Percentiles rank a stretch among this genome's conserved stretches.
Evolutionary conservation across 2,329 filamentous ascomycete species (phyloP).

Genomic region (Aspergillus novoparasiticus): DNA sequence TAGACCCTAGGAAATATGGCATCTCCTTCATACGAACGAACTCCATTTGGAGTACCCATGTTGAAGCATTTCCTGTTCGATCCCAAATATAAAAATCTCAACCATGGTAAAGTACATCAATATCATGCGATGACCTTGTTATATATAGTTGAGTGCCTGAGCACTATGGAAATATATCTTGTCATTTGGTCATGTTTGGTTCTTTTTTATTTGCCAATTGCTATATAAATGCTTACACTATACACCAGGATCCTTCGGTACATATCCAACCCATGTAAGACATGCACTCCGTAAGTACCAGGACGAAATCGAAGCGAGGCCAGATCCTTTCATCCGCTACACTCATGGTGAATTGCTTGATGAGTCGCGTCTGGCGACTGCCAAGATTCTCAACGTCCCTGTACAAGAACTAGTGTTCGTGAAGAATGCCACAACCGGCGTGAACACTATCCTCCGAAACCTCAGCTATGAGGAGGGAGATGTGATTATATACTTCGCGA

Average conservation of each 20-base stretch:
- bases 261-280: neutral
- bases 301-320: constrained; percentile 1
- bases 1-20: neutral
- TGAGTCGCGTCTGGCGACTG: neutral
- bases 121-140: neutral
- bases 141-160: neutral
- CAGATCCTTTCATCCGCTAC: constrained; percentile 7
- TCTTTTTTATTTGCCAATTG: neutral
- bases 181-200: neutral
- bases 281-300: neutral
- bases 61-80: neutral
- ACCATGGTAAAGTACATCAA: neutral
- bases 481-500: constrained; percentile 4
- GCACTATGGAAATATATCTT: neutral
- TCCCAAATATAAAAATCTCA: constrained; percentile 1
- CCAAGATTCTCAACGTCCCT: constrained; percentile 1
- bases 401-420: neutral
- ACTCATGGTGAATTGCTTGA: neutral
- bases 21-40: neutral
- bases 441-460: constrained; percentile 6
- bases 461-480: neutral
- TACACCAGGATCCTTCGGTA: constrained; percentile 1
- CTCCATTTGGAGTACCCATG: neutral
- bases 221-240: neutral
- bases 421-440: constrained; percentile 3